These are phyloP conservation scores for Alternaria sp. DNA, from an alignment of 2,329 filamentous ascomycete species.

Conservation along the genomic window DNA sequence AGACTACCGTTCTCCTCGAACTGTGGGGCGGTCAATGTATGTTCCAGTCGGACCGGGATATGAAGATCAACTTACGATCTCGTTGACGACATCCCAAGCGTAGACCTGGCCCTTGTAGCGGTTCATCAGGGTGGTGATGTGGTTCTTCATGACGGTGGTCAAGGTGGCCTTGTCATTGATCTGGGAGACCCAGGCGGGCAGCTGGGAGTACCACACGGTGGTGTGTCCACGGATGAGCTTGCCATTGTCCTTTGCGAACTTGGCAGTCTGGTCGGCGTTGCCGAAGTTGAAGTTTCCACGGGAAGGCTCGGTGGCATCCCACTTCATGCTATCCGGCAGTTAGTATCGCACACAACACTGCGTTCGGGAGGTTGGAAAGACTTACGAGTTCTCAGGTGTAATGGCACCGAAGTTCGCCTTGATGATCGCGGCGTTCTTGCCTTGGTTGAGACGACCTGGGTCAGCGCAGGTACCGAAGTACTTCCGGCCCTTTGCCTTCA, in stretches of 20 bases:
- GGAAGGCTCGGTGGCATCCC: slow-evolving; percentile 63
- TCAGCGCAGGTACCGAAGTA: slow-evolving; percentile 70
- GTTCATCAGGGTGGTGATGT: slow-evolving; percentile 64
- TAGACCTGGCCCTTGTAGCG: slow-evolving; percentile 70
- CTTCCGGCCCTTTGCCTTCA: slow-evolving; percentile 68
- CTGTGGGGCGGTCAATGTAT: slow-evolving; percentile 29
- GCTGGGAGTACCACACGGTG: slow-evolving; percentile 66
- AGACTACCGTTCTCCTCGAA: slow-evolving; percentile 67
- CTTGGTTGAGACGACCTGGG: slow-evolving; percentile 58
- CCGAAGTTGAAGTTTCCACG: slow-evolving; percentile 56
- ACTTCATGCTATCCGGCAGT: slow-evolving; percentile 65
- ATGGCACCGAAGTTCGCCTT: slow-evolving; percentile 68
- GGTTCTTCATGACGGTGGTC: slow-evolving; percentile 65
- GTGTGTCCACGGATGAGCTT: slow-evolving; percentile 70
- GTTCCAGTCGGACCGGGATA: not conserved
- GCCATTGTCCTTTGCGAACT: slow-evolving; percentile 63
- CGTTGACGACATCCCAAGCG: slow-evolving; percentile 69
- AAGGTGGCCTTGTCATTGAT: slow-evolving; percentile 62
- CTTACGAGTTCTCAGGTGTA: slow-evolving; percentile 66
- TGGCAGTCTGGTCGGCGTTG: slow-evolving; percentile 64
- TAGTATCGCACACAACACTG: not conserved
- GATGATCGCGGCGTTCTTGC: slow-evolving; percentile 64
- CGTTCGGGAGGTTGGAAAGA: not conserved
- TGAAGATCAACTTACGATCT: slow-evolving; percentile 51
- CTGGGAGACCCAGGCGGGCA: slow-evolving; percentile 63